Base-by-base conservation (phyloP, 768 basidiomycete genomes). In the Suillus decipiens region DNA sequence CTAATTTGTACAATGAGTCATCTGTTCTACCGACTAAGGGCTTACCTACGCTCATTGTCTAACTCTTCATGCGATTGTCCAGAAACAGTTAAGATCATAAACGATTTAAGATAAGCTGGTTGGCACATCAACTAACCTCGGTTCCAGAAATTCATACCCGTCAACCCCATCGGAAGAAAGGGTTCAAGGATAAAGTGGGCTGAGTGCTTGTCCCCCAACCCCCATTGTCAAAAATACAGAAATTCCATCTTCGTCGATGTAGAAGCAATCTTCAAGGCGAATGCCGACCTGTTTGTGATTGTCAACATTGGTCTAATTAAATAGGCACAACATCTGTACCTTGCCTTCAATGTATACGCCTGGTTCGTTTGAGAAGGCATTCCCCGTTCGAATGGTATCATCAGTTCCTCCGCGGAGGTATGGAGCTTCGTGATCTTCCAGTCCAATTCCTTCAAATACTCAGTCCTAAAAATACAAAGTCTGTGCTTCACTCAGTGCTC, bases 291-390 rank as follows among this genome's bases (percentile, higher is more conserved):
- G 62, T 10, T 68, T 62, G 57, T 59, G 60, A 65, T 55, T 24
- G 63, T 60, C 1, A 43, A 17, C n/a, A 54, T 64, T 58, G 67
- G 54, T 56, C 31, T 34, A 34, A 50, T 63, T 50, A 69, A n/a
- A 34, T 56, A 34, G 31, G 50, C 37, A 41, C 36, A 48, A 39
- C 34, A 48, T 24, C 69, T 78, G 24, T 65, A 87, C 89, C 77
- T 88, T 75, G 48, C 84, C 87, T 65, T 87, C 86, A 62, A 90
- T 88, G 73, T 92, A 91, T 34, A 89, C 75, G 2, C 88, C 89
- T 4, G 92, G 93, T 73, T 95, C 92, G 69, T 94, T 81, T 8
- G 90, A 92, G 76, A 95, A 95, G 0, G 89, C 82, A 69, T 93
- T 87, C 1, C 92, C 92, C 2, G 70, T 75, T 51, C 82, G 75